Evolutionary conservation across 805 yeast genomes (phyloP), one percentile per base, ranked within the genome.

Genomic region (Pichia manshurica): DNA sequence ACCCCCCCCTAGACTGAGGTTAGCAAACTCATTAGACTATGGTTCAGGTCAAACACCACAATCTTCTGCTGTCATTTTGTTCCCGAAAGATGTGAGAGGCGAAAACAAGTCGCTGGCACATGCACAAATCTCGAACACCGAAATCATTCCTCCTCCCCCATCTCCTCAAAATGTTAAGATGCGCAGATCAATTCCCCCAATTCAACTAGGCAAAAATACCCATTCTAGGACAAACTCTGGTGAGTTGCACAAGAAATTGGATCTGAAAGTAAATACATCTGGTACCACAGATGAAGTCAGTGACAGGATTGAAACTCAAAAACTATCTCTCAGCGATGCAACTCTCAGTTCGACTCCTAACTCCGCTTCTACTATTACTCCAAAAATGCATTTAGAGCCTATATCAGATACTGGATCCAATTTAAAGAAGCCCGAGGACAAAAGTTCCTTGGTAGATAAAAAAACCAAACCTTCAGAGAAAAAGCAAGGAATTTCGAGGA

Each of bases 401-500:
- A 37, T 37, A 37, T 5, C 20, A 7, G 20, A 37, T 19, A 8
- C 29, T 25, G 10, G 29, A 8, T 20, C 42, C n/a, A 21, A 19
- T 5, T 7, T 22, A 10, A 9, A 16, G 22, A 35, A 44, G 36
- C 20, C 4, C 2, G 43, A 16, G 28, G n/a, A 29, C 19, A 31
- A 25, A 20, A 9, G 12, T 8, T 10, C 42, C 20, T n/a, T 9
- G 29, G 10, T 25, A 25, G 29, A 25, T 7, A 25, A 39, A 39
- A 20, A 23, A 13, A 23, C 31, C 12, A 21, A 37, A 39, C 9
- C 10, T 9, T 13, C 33, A 17, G 39, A 42, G 2, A 39, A 44
- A 8, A 48, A 48, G 38, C 56, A 67, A 4, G 68, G 77, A 10
- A 68, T 77, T 5, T 77, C 76, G 17, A 83, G 81, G 46, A 90